Evolutionary conservation across 2,329 filamentous ascomycete species (phyloP).

Genomic region (Aureobasidium sp.): DNA sequence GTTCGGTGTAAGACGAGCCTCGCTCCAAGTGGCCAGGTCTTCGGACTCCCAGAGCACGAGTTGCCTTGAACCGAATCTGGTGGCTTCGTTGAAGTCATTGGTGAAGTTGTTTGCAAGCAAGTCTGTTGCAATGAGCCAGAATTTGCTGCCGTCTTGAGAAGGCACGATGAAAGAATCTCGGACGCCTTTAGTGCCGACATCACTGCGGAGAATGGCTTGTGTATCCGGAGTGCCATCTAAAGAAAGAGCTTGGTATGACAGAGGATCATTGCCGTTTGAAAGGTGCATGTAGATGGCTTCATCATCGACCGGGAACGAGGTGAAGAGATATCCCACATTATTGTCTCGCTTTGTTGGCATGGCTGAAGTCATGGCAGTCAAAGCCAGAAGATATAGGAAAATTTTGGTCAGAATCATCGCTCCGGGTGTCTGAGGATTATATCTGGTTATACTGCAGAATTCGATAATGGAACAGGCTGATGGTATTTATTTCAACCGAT

Average conservation of each 20-base stretch:
- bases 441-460: neutral
- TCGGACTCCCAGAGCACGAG: conserved; percentile 2
- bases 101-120: conserved; percentile 3
- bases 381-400: neutral
- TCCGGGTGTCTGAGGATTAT: neutral
- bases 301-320: neutral
- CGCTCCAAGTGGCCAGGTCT: neutral
- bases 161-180: conserved; percentile 5
- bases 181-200: neutral
- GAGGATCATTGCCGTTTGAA: neutral
- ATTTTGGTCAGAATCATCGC: neutral
- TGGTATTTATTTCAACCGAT: conserved; percentile 10
- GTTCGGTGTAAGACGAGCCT: neutral
- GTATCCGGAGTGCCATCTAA: neutral
- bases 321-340: neutral
- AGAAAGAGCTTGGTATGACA: conserved; percentile 1
- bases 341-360: conserved; percentile 4
- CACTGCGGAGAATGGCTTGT: neutral
- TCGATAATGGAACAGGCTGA: neutral
- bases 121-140: conserved; percentile 1
- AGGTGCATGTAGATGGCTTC: neutral
- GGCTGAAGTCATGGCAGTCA: neutral
- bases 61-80: neutral
- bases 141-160: neutral
- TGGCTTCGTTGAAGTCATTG: conserved; percentile 3